A percentile compares a stretch with the other conserved stretches of the same genome.
These are phyloP conservation scores for Fusarium citri DNA, from an alignment of 2,329 filamentous ascomycete genomes.

Conservation along the genomic window DNA sequence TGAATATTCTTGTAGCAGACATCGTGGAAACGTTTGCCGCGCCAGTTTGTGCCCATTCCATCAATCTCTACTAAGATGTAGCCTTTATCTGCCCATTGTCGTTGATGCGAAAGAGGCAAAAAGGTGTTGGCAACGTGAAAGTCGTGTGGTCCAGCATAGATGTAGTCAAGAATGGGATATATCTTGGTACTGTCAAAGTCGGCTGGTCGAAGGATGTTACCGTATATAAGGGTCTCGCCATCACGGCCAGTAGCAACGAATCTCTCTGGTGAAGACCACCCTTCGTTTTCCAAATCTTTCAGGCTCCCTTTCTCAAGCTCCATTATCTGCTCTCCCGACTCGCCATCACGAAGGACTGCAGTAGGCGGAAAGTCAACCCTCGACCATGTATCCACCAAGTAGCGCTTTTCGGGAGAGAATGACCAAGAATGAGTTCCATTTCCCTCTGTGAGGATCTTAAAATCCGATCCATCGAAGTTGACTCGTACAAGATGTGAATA, in stretches of 20 bases:
- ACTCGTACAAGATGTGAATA: conserved; percentile 42
- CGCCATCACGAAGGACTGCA: conserved; percentile 33
- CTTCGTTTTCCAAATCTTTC: conserved; percentile 10
- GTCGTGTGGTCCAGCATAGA: conserved; percentile 48
- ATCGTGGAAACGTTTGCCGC: conserved; percentile 48
- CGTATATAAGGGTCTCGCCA: conserved; percentile 43
- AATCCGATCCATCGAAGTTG: conserved; percentile 45
- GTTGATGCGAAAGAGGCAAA: conserved; percentile 21
- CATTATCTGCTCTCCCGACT: conserved; percentile 30
- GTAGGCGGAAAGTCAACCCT: conserved; percentile 42
- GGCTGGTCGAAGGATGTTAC: conserved; percentile 44
- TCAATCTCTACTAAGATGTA: conserved; percentile 48
- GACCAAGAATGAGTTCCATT: conserved; percentile 46
- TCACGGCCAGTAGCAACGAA: conserved; percentile 46
- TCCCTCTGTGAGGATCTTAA: conserved; percentile 42
- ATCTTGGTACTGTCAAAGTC: conserved; percentile 41
- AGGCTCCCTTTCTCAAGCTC: conserved; percentile 25
- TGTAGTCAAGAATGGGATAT: conserved; percentile 47
- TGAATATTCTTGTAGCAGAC: conserved; percentile 47
- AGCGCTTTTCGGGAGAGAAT: conserved; percentile 37
- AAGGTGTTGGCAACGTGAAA: conserved; percentile 46
- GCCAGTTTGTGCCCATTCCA: conserved; percentile 51
- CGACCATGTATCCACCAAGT: conserved; percentile 45
- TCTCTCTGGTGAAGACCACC: conserved; percentile 39
- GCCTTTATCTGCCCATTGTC: conserved; percentile 45